Evolutionary conservation across 148 eudicot genomes (phyloP), one percentile per base, ranked within the genome.

Genomic region (Hydrangea macrophylla): DNA sequence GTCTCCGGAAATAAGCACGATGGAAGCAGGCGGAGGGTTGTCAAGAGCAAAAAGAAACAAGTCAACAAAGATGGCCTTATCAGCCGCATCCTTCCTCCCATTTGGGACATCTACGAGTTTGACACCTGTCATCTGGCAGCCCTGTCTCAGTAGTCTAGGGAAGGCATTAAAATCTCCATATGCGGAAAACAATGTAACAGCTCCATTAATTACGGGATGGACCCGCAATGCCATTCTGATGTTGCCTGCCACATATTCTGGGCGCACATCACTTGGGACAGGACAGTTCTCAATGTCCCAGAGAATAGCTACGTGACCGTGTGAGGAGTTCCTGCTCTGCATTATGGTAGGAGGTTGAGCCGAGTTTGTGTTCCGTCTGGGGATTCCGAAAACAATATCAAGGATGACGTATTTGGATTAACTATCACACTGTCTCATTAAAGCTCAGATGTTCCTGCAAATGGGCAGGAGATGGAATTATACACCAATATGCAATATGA

Each of bases 251-350:
- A 90, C 92, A 66, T 88, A 96, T 60, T 94, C 99, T 2, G 99
- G 91, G 51, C 97, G 89, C 18, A 94, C 86, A 60, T 90, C 97
- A 74, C 85, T 88, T 20, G 99, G 99, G 30, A 94, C 90, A 13
- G 97, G 97, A 70, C 99, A 94, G 75, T 94, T 94, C 68, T 94
- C 99, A 27, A 94, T 94, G 82, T 94, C 99, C 99, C 99, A 94
- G 15, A 94, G 89, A 67, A 94, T 94, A 56, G 92, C 88, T 58
- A 94, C 89, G 30, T 95, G 89, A 55, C 91, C 89, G 44, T 80
- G 77, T 23, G 72, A 55, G 15, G 75, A 68, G 60, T 39, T 76
- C 54, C 25, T 82, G 55, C n/a, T 63, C 64, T 76, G 86, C 31
- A 32, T 78, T 11, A 32, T 61, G n/a, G n/a, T 61, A 63, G 82